phyloP scores from a whole-genome alignment of 2,329 filamentous ascomycete species.

The Pseudogymnoascus sp. region DNA sequence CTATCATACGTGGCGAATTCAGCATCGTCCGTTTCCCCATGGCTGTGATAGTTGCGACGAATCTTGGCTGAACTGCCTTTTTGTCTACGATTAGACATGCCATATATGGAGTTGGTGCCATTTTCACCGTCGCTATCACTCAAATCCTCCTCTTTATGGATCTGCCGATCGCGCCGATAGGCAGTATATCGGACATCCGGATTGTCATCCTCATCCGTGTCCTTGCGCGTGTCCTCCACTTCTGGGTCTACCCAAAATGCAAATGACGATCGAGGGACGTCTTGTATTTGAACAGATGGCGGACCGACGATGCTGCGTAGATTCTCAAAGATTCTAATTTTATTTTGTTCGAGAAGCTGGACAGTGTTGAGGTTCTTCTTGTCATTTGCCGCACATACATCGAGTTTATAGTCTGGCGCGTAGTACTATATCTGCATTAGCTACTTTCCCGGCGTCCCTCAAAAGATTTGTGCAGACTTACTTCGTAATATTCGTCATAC shows the following conservation, averaged over 20 bases:
- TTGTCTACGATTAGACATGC: not conserved
- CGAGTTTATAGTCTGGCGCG: conserved; percentile 79
- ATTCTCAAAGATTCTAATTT: conserved; percentile 75
- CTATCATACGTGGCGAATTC: not conserved
- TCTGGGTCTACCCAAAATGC: conserved; percentile 53
- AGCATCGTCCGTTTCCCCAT: not conserved
- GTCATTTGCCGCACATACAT: conserved; percentile 74
- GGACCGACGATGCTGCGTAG: conserved; percentile 75
- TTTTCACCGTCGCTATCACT: conserved; percentile 89
- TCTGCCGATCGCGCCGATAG: conserved; percentile 70
- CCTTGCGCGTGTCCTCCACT: conserved; percentile 55
- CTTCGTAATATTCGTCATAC: conserved; percentile 92
- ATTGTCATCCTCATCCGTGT: conserved; percentile 76
- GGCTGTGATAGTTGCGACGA: not conserved
- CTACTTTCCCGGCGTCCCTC: not conserved
- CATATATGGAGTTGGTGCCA: conserved; percentile 54
- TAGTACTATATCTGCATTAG: conserved; percentile 53
- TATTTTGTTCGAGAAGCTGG: conserved; percentile 74
- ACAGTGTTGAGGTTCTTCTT: conserved; percentile 86
- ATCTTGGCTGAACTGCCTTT: not conserved
- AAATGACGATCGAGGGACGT: conserved; percentile 57
- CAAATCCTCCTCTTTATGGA: conserved; percentile 69
- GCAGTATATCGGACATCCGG: conserved; percentile 76
- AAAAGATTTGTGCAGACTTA: not conserved
- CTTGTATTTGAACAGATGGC: conserved; percentile 86